phyloP scores from a whole-genome alignment of 75 land plant genomes.

The Gnetum montanum region DNA sequence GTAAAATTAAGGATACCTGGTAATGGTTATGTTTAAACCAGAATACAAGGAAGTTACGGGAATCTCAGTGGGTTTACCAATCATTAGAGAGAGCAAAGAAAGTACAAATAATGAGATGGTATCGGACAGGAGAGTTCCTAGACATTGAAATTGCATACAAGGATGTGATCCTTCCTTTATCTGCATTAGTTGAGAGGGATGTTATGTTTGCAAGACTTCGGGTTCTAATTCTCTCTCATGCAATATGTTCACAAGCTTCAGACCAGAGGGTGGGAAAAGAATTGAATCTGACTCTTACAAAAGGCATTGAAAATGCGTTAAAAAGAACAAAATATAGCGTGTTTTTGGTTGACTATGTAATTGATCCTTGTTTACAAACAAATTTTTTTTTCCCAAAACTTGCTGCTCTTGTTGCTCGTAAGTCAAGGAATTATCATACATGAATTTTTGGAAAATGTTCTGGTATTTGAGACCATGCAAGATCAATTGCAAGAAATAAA shows the following conservation, averaged over 20 bases:
- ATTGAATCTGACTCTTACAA: conserved; percentile 10
- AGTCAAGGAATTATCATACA: conserved; percentile 33
- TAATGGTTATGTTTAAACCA: no score
- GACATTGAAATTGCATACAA: conserved; percentile 43
- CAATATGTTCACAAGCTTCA: conserved; percentile 20
- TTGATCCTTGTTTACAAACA: conserved; percentile 24
- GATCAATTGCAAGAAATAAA: conserved; percentile 5
- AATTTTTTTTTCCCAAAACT: conserved; percentile 32
- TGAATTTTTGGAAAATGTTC: conserved; percentile 40
- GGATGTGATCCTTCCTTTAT: conserved; percentile 30
- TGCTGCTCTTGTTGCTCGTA: conserved; percentile 27
- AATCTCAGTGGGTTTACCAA: conserved; percentile 23
- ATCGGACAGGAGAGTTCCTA: conserved; percentile 44
- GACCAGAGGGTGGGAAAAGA: conserved; percentile 12
- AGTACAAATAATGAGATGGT: conserved; percentile 35
- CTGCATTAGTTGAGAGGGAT: conserved; percentile 33
- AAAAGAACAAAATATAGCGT: conserved; percentile 19
- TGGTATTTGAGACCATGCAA: conserved; percentile 23
- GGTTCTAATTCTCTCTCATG: conserved; percentile 18
- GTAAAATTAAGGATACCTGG: no score
- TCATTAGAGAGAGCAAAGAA: conserved; percentile 39
- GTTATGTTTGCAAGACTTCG: conserved; percentile 30
- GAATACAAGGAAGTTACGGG: no score
- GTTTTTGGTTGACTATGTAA: conserved; percentile 24
- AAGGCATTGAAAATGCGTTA: conserved; percentile 31